Evolutionary conservation across 139 green algal genomes (phyloP), one percentile per base, ranked within the genome.

Genomic region (Astrephomene gubernaculifera): DNA sequence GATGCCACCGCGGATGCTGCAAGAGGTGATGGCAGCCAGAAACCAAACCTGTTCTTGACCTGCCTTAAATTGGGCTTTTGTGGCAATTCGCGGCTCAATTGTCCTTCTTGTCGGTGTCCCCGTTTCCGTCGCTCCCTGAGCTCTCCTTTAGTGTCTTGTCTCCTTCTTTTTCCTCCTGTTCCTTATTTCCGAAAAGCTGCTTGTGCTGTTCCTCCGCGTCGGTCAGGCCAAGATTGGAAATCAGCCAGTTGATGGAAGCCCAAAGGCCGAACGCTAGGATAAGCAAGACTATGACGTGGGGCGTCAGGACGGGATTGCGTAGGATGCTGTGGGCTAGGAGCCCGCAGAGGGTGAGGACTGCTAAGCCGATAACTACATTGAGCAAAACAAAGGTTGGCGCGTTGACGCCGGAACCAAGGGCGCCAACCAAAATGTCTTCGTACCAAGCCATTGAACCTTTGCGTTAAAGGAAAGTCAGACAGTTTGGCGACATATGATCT

Each of bases 221-320:
- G 1, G 78, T 79, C 0, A 82, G 45, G 29, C 87, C 81, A 0
- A 90, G 5, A 44, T 86, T 82, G 1, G 54, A 52, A 25, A 90
- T 81, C 31, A 90, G 60, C 74, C 74, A 90, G 44, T 88, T 87
- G 31, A 90, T 82, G 0, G 74, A 82, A 2, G 36, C 60, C 81
- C 80, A 86, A 25, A 90, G 35, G 1, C 81, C 81, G n/a, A 73
- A 44, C 0, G 87, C 87, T 38, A 90, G 67, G 4, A 86, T 2
- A 0, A 88, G 82, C 52, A 90, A 35, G 0, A 88, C 81, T 6
- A 71, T 36, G 27, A 90, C 87, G 75, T 90, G 87, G 1, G 87
- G 87, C 7, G 57, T 69, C 0, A 90, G 74, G 25, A 2, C 57
- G 9, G 81, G 74, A 14, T 88, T 79, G 8, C 5, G 29, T 22